Percentiles rank a stretch among this genome's conserved stretches.
Conservation (phyloP, 768 basidiomycete genomes). For the Amanita pseudoporphyria region DNA sequence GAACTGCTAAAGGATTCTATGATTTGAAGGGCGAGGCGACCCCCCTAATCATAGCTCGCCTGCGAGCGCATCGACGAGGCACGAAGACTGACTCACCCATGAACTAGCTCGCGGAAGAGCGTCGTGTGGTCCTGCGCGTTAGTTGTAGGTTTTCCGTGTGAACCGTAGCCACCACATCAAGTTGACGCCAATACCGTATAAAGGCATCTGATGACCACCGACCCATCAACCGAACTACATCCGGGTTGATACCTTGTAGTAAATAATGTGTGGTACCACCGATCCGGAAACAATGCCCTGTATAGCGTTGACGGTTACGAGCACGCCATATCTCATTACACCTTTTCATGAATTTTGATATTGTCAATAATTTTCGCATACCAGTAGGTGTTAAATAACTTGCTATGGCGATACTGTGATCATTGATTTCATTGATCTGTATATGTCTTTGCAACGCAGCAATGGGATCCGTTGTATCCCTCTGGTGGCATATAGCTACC, state of each 20-base stretch:
- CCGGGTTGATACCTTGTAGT: conserved; percentile 19
- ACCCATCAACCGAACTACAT: conserved; percentile 22
- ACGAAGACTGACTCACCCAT: conserved; percentile 1
- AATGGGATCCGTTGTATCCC: conserved; percentile 13
- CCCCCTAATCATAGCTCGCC: background rate
- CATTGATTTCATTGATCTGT: conserved; percentile 8
- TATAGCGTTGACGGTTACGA: conserved; percentile 9
- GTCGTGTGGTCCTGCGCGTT: background rate
- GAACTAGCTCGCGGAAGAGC: background rate
- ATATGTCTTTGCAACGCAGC: conserved; percentile 10
- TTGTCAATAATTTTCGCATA: conserved; percentile 10
- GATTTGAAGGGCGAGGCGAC: background rate
- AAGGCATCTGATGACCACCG: conserved; percentile 26
- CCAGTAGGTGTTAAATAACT: conserved; percentile 1
- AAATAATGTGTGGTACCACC: conserved; percentile 26
- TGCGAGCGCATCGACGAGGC: background rate
- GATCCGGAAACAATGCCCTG: conserved; percentile 25
- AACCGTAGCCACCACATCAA: conserved; percentile 13
- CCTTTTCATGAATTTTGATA: conserved; percentile 11
- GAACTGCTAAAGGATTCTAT: background rate
- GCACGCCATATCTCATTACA: conserved; percentile 20
- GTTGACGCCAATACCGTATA: conserved; percentile 21
- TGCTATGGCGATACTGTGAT: conserved; percentile 5
- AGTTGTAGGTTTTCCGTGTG: conserved; percentile 4
- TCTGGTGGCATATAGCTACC: conserved; percentile 13